Evolutionary conservation across 208 protist species (phyloP), one percentile per base, ranked within the genome.

Genomic region (Leishmania aethiopica): DNA sequence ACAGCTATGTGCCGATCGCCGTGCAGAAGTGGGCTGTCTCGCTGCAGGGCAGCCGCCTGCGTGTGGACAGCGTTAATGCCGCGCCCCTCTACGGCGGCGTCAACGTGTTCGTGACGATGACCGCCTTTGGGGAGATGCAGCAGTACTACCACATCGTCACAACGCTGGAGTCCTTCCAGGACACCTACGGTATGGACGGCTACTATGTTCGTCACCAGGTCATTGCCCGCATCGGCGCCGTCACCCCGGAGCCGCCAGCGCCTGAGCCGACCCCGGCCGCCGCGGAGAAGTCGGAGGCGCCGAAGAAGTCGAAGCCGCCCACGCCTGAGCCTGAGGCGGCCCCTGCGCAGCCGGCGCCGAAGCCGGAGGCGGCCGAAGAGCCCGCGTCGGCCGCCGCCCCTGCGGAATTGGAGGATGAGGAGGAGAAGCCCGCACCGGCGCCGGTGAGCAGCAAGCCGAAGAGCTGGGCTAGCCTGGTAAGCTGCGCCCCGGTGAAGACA

Each of bases 151-250:
- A 96, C 72, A 90, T 96, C 81, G 87, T 82, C 66, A 93, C 90
- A 3, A 92, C 88, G 37, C 89, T 97, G 62, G 92, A 97, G 89
- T 84, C 87, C 47, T 93, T 90, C 88, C 78, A 69, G 59, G 82
- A 85, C 77, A 90, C 73, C 55, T 92, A 90, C 88, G 83, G 72
- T 78, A 75, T 82, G 66, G 84, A 93, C 86, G 79, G 84, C 74
- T 97, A 91, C 88, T 97, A 89, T 85, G 89, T 97, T 60, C 94
- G 94, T 55, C 87, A 95, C 86, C 93, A 96, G 88, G 86, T 93
- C 35, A 86, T 95, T 70, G 87, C 92, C 55, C 91, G 93, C 86
- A 90, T 92, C 59, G 94, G 93, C 37, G 89, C 88, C 64, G 73
- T 91, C 32, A 84, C 60, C 0, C 79, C 83, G 4, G 89, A 91